Evolutionary conservation across 1,284 basidiomycete genomes (phyloP), one percentile per base, ranked within the genome.

Genomic region (Rhodotorula sp.): DNA sequence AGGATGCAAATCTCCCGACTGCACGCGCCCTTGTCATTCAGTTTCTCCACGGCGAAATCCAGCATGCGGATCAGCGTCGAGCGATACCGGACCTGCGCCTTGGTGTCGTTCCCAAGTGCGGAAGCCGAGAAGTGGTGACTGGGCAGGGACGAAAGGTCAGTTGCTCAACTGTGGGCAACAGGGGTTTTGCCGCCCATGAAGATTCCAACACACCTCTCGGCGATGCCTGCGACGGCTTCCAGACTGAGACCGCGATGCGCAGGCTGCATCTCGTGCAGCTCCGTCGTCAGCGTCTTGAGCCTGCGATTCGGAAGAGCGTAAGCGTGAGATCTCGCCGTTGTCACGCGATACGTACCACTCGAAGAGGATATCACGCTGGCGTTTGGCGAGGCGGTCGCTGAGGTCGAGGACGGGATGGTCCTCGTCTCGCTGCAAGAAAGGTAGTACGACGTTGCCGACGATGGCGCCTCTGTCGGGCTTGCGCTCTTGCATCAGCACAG

Each of bases 21-120:
- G 20, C 28, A 56, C 65, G 15, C 9, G 62, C 83, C 83, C 74
- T 83, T 83, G 28, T 82, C 82, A 13, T 83, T 83, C 0, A 84
- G 79, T 76, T 84, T 84, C 51, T 81, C 80, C 76, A 84, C 81
- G 4, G 83, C 83, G 70, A 83, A 84, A 22, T 72, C 78, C 76
- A 84, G 79, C 34, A 83, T 77, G 57, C 74, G 75, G 31, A 83
- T 77, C 76, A 84, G 79, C 58, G 81, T 73, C 37, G 77, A 69
- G 28, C 79, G 78, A 76, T 82, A 83, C 9, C 78, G 77, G 5
- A 67, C 71, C 50, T 77, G 74, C 4, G 74, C 78, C 0, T 47
- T 71, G 1, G 69, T 69, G 31, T 80, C 80, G 7, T 68, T 65
- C 31, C 77, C 66, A 24, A 84, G 77, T 18, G 81, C 78, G 1